Evolutionary conservation across 129 eudicot genomes (phyloP), one percentile per base, ranked within the genome.

Genomic region (Heracleum sosnowskyi): DNA sequence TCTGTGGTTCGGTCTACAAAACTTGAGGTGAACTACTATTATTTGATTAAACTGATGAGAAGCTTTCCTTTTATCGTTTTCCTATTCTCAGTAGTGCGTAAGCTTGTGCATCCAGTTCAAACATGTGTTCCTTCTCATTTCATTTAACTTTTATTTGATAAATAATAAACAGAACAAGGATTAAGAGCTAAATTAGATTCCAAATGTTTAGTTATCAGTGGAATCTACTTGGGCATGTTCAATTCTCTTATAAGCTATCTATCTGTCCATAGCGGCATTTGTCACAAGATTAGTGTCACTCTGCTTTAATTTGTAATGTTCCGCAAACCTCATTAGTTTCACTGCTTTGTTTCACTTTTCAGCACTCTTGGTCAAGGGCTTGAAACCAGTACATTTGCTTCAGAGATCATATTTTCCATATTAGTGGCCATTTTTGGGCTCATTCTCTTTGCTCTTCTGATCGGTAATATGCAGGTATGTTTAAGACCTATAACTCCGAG

Each of bases 301-400:
- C 22, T 20, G 4, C 5, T 69, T 69, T 44, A 17, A 28, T 28
- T 12, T 42, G 45, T 79, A 35, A 35, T 44, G 81, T 44, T 78
- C 42, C 70, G 47, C 17, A 12, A 20, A n/a, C 70, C 69, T 63
- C 74, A 11, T 74, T 34, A 42, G 0, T 77, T 64, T 77, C 44
- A 53, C 37, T 73, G 46, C 41, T 76, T 81, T 69, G 60, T 26
- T 74, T 39, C 7, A 45, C 77, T 78, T 76, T 75, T 66, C 97
- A 93, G 97, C 82, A 93, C 98, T 53, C 97, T 93, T 12, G 97
- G 98, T 42, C 98, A 93, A 79, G 98, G 98, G 80, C 97, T 93
- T 4, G 85, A 83, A 79, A 91, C 98, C 75, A 93, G 97, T 79
- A 91, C 97, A 6, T 89, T 85, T 82, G 90, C 96, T 77, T 81